Evolutionary conservation across 78 protist genomes (phyloP), one percentile per base, ranked within the genome.

Genomic region (Dictyostelium capitatum): DNA sequence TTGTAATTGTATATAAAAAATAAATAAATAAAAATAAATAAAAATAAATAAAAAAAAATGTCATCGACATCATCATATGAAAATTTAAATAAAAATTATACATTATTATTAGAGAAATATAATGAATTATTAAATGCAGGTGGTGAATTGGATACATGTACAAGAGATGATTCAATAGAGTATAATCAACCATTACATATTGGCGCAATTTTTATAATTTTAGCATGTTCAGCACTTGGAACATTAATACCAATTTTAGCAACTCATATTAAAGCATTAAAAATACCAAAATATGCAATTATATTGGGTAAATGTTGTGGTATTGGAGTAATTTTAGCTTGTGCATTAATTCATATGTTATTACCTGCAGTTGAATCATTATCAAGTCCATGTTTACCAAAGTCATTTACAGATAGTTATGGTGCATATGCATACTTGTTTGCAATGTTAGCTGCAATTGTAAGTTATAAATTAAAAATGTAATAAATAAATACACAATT

Each of bases 311-410:
- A 91, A 79, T 64, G 48, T 46, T 57, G 69, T 56, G 95, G 95
- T 30, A 56, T 79, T 23, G 95, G 95, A 67, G 95, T 91, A 10
- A 50, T 91, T 53, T 19, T 91, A 25, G 90, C 95, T 0, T 78
- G 72, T 14, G 83, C 87, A 2, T 50, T 90, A n/a, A 59, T 89
- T 57, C 94, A 89, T 57, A 89, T 89, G 94, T 54, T 89, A 43
- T 46, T 78, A 20, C 85, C 80, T 43, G 90, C 91, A 2, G 53
- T 23, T 0, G 90, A 46, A 7, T 54, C 80, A 47, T 43, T 89
- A 30, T 32, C 79, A 48, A 70, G 65, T 0, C 70, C 46, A 1
- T 89, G 94, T 57, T 51, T 89, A 7, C 80, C 89, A 43, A 87
- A 62, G 23, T 14, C 43, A 17, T 89, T 56, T 19, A 12, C 41